Conservation (phyloP, 495 filamentous ascomycete genomes). For the Aspergillus leporis region DNA sequence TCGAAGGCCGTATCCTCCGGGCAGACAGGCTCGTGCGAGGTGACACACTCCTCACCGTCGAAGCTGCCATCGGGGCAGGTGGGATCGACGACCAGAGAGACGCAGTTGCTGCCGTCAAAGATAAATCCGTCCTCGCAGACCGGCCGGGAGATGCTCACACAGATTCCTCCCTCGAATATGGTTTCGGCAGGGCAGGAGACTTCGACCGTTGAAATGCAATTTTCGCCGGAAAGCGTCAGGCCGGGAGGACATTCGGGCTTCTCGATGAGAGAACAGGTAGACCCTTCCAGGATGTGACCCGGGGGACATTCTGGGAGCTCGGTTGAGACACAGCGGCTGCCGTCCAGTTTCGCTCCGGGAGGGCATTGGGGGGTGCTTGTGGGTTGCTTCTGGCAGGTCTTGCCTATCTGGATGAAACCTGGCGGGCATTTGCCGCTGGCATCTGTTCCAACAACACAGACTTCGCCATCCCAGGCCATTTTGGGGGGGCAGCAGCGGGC, state of each 20-base stretch:
- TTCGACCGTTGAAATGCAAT: conserved; percentile 6
- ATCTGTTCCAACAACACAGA: background rate
- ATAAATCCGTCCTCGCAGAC: conserved; percentile 5
- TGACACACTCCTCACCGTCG: conserved; percentile 11
- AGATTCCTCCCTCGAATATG: conserved; percentile 5
- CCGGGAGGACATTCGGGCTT: conserved; percentile 6
- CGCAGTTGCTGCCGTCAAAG: conserved; percentile 12
- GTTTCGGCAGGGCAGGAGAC: conserved; percentile 4
- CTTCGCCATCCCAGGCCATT: conserved; percentile 7
- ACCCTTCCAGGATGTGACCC: background rate
- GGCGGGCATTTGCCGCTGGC: conserved; percentile 6
- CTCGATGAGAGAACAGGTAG: background rate
- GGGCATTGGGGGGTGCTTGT: conserved; percentile 12
- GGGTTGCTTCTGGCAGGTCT: conserved; percentile 9
- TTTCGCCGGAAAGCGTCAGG: conserved; percentile 1
- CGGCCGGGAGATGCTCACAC: conserved; percentile 4
- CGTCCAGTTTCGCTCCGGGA: background rate
- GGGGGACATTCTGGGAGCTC: conserved; percentile 6
- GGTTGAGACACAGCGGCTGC: conserved; percentile 5
- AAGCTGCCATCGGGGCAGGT: conserved; percentile 3
- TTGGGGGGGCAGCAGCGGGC: conserved; percentile 10
- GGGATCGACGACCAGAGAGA: background rate
- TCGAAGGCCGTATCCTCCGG: conserved; percentile 6
- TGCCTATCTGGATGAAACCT: background rate
- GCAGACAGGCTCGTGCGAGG: conserved; percentile 1